A percentile compares a stretch with the other conserved stretches of the same genome.
Evolutionary conservation across 2,329 filamentous ascomycete genomes (phyloP).

Genomic region (Aspergillus uvarum): DNA sequence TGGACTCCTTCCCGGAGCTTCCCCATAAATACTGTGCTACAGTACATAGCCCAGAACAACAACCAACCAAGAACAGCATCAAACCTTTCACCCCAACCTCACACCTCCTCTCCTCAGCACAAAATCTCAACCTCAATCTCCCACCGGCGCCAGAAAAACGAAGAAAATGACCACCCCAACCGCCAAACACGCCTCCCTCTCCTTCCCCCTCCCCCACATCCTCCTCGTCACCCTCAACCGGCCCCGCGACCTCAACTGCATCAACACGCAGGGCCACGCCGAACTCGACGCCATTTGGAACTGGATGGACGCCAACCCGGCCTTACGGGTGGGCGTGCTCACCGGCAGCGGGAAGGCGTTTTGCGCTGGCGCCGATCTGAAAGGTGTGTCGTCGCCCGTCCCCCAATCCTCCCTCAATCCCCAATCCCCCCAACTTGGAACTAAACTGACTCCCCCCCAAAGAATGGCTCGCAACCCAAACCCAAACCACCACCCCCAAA

Average conservation of each 20-base stretch:
- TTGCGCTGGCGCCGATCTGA: constrained; percentile 48
- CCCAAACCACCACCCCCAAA: constrained; percentile 19
- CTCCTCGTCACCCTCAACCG: constrained; percentile 51
- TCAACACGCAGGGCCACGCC: constrained; percentile 42
- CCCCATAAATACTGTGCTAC: not conserved
- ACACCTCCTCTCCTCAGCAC: not conserved
- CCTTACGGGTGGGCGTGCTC: constrained; percentile 41
- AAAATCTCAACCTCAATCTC: not conserved
- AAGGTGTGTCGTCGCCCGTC: constrained; percentile 28
- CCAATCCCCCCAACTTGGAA: not conserved
- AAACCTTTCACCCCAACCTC: not conserved
- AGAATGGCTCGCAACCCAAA: constrained; percentile 39
- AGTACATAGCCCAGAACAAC: not conserved
- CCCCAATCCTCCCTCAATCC: not conserved
- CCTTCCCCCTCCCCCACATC: constrained; percentile 47
- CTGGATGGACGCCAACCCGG: constrained; percentile 48
- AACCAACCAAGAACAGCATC: not conserved
- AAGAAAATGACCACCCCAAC: constrained; percentile 30
- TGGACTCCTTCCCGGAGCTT: not conserved
- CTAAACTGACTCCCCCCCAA: not conserved
- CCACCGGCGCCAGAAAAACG: constrained; percentile 13
- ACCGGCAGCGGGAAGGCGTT: constrained; percentile 46
- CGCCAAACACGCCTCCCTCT: constrained; percentile 34
- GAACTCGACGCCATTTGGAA: constrained; percentile 46
- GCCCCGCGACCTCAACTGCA: constrained; percentile 46